A percentile compares a stretch with the other conserved stretches of the same genome.
These are phyloP conservation scores for Hibiscus tridactylites DNA, from an alignment of 345 rosid genomes.

Conservation along the genomic window DNA sequence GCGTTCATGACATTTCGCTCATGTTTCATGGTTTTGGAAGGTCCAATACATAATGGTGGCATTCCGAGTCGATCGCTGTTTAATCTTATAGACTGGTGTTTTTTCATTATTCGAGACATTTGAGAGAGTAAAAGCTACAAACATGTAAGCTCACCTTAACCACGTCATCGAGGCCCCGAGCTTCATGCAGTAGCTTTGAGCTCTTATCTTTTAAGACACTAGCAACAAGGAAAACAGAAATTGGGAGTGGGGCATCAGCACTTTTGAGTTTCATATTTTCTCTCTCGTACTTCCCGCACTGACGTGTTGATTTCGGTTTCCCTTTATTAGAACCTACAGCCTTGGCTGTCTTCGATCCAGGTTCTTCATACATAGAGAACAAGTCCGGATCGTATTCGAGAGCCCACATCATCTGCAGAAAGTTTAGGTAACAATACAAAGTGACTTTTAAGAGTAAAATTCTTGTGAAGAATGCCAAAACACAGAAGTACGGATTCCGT, in stretches of 20 bases:
- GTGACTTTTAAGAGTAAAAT: not conserved
- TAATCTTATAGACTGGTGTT: not conserved
- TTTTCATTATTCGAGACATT: not conserved
- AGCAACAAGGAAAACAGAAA: conserved; percentile 94
- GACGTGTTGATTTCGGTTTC: conserved; percentile 52
- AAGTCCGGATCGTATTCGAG: conserved; percentile 88
- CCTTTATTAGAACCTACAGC: conserved; percentile 54
- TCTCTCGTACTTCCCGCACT: conserved; percentile 85
- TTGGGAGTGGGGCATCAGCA: conserved; percentile 74
- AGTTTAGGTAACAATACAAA: conserved; percentile 7
- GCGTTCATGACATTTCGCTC: not conserved
- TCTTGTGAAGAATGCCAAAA: not conserved
- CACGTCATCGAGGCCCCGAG: conserved; percentile 91
- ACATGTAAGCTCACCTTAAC: conserved; percentile 52
- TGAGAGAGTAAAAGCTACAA: not conserved
- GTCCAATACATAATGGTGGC: not conserved
- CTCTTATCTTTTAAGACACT: conserved; percentile 96
- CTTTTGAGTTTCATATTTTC: conserved; percentile 57
- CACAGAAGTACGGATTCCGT: not conserved
- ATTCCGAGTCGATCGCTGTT: not conserved
- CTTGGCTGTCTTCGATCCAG: conserved; percentile 32
- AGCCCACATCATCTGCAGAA: conserved; percentile 99
- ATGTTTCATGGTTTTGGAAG: not conserved
- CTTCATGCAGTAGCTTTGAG: conserved; percentile 71
- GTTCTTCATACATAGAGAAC: conserved; percentile 64